Conservation (phyloP, 768 basidiomycete species). For the Amanita brunnescens region DNA sequence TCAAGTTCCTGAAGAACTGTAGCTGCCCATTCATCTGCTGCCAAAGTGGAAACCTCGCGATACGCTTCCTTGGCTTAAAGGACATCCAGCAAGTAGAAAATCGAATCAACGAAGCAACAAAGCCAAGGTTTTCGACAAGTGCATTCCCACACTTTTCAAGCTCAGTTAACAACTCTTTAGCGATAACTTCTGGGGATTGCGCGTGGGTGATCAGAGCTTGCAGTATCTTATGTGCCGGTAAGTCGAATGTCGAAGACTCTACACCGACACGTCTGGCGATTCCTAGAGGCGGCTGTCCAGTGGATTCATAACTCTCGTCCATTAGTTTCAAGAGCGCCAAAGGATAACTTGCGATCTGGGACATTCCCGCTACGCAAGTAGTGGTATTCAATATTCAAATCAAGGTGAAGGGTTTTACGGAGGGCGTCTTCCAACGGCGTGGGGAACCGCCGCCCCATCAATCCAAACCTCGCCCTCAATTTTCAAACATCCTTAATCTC, state of each 20-base stretch:
- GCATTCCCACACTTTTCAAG: background rate
- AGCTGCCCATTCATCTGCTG: background rate
- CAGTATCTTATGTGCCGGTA: background rate
- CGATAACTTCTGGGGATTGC: background rate
- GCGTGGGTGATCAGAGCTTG: conserved; percentile 1
- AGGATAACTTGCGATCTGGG: background rate
- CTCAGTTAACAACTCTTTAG: background rate
- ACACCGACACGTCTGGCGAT: background rate
- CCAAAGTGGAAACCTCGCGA: conserved; percentile 2
- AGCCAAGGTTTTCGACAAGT: background rate
- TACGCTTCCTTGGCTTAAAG: background rate
- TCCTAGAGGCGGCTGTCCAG: background rate
- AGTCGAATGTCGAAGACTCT: background rate
- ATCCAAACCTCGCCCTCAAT: too few relatives aligned
- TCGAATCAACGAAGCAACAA: background rate
- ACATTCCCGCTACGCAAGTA: too few relatives aligned
- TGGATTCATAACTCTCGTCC: background rate
- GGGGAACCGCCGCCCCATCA: too few relatives aligned
- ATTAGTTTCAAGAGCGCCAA: conserved; percentile 1
- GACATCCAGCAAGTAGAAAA: conserved; percentile 2
- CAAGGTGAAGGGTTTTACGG: too few relatives aligned
- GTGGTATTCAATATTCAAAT: too few relatives aligned
- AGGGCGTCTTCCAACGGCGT: too few relatives aligned
- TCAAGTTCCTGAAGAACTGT: conserved; percentile 1
- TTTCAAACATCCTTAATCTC: too few relatives aligned